Percentiles rank a stretch among this genome's conserved stretches.
phyloP scores from a whole-genome alignment of 345 rosid genomes.

The Hibiscus syriacus region DNA sequence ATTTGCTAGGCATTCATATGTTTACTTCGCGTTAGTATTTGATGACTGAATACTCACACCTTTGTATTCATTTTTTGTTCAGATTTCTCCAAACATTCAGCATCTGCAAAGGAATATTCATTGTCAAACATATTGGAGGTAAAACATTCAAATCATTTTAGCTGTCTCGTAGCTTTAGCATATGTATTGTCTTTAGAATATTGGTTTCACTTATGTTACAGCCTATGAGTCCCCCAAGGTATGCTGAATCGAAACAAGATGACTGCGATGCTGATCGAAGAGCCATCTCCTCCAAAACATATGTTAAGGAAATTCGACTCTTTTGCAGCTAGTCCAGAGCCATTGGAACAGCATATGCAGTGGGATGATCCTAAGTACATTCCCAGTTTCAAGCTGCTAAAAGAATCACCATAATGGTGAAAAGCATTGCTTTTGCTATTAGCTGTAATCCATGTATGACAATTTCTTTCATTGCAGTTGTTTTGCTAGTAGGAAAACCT shows the following conservation, averaged over 20 bases:
- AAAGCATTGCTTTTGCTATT: too few relatives aligned
- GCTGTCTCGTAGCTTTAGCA: neutral
- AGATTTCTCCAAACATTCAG: conserved; percentile 1
- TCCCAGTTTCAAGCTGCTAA: too few relatives aligned
- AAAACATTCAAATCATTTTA: neutral
- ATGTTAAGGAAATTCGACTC: too few relatives aligned
- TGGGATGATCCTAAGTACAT: too few relatives aligned
- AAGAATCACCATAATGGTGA: too few relatives aligned
- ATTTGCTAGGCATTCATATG: neutral
- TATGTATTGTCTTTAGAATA: neutral
- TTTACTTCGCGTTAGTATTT: neutral
- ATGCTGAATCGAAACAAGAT: neutral
- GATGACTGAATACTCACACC: too few relatives aligned
- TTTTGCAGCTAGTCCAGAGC: too few relatives aligned
- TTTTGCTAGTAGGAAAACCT: too few relatives aligned
- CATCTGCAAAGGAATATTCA: neutral
- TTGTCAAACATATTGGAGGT: neutral
- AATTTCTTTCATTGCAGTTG: too few relatives aligned
- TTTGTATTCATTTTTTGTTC: neutral
- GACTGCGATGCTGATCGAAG: neutral
- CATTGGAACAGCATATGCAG: too few relatives aligned
- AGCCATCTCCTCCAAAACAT: neutral
- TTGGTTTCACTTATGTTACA: neutral
- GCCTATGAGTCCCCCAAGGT: conserved; percentile 5
- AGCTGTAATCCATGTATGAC: too few relatives aligned